Evolutionary conservation across 73 alveolate genomes (phyloP).

Genomic region (Blepharisma stoltei): DNA sequence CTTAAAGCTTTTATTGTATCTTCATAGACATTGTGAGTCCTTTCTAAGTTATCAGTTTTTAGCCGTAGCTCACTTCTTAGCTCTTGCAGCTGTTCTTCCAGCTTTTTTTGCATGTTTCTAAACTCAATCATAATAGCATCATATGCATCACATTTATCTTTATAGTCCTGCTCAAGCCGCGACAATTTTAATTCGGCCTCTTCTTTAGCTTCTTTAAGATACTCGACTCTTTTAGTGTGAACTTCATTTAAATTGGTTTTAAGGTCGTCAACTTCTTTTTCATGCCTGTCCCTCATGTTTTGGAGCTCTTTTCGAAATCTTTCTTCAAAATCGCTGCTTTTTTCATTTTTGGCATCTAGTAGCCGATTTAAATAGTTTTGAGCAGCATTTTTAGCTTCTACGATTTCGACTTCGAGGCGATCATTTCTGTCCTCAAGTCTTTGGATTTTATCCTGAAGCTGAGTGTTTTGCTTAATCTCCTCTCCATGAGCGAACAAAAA

Average conservation of each 20-base stretch:
- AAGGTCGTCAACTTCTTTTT: conserved; percentile 62
- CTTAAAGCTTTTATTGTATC: conserved; percentile 71
- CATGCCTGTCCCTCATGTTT: conserved; percentile 73
- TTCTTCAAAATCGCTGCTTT: conserved; percentile 45
- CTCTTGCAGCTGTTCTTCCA: conserved; percentile 72
- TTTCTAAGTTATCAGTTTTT: conserved; percentile 64
- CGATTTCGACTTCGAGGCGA: conserved; percentile 66
- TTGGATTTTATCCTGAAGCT: conserved; percentile 60
- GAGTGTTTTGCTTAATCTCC: conserved; percentile 42
- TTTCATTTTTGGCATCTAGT: conserved; percentile 64
- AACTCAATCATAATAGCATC: conserved; percentile 72
- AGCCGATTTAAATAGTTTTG: conserved; percentile 70
- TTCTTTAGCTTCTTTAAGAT: conserved; percentile 74
- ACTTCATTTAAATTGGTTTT: conserved; percentile 69
- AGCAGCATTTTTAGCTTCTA: conserved; percentile 69
- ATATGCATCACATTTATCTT: conserved; percentile 64
- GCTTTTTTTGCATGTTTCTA: conserved; percentile 56
- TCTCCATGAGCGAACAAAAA: too few relatives aligned
- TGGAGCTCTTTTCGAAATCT: conserved; percentile 66
- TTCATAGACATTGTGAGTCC: conserved; percentile 73
- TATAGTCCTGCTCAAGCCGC: conserved; percentile 57
- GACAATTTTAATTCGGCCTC: conserved; percentile 56
- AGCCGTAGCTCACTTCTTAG: conserved; percentile 52
- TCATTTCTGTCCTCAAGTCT: conserved; percentile 79
- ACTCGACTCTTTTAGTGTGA: conserved; percentile 64